Evolutionary conservation across 257 asterid genomes (phyloP).

Genomic region (Schizonepeta tenuifolia): DNA sequence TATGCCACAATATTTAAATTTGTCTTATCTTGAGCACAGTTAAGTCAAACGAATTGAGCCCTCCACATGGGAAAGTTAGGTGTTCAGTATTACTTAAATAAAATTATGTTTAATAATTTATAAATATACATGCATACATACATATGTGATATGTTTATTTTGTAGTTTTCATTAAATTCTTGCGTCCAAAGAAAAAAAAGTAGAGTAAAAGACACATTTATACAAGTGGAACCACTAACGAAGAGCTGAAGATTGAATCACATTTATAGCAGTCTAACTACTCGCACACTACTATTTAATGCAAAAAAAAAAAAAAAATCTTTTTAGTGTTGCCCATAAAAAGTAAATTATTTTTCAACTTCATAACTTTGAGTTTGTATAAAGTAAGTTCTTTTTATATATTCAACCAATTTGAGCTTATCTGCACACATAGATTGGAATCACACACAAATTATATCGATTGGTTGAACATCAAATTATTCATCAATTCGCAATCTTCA

Average conservation of each 20-base stretch:
- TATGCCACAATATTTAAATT: not conserved
- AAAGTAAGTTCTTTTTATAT: too few species aligned
- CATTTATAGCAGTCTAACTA: constrained; percentile 42
- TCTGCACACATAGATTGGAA: not conserved
- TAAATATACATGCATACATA: not conserved
- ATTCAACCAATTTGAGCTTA: not conserved
- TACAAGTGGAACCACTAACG: constrained; percentile 5
- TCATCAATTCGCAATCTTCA: not conserved
- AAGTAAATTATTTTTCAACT: not conserved
- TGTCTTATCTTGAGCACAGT: not conserved
- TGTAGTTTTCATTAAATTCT: constrained; percentile 16
- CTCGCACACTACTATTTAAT: constrained; percentile 26
- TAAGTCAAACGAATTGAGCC: not conserved
- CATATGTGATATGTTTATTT: not conserved
- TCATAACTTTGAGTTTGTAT: not conserved
- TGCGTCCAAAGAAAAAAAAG: not conserved
- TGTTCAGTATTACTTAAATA: not conserved
- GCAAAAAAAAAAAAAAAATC: not conserved
- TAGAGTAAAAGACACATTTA: constrained; percentile 26
- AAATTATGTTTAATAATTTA: too few species aligned
- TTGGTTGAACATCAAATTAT: not conserved
- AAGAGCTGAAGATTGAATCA: constrained; percentile 9
- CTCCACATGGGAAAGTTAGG: not conserved
- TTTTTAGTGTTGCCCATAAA: not conserved
- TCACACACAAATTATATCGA: too few species aligned